These are phyloP conservation scores for Rhodotorula mucilaginosa DNA, from an alignment of 1,284 basidiomycete species.

Conservation along the genomic window DNA sequence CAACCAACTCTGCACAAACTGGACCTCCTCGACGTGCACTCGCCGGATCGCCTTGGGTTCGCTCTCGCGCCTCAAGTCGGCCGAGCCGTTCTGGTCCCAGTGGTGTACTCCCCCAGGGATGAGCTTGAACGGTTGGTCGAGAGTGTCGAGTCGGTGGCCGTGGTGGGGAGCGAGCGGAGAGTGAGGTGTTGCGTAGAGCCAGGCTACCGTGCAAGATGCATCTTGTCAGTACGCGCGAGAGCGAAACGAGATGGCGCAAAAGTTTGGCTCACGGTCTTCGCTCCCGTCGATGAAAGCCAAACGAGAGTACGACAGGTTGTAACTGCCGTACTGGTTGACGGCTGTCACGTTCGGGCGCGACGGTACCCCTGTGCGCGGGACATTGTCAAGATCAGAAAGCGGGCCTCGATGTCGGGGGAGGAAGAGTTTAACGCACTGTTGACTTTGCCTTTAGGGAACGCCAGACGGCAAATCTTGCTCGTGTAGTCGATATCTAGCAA, in stretches of 20 bases:
- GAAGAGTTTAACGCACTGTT: slow-evolving; percentile 53
- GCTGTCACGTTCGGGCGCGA: slow-evolving; percentile 32
- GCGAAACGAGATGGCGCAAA: background rate
- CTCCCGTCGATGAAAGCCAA: slow-evolving; percentile 44
- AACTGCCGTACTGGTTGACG: slow-evolving; percentile 43
- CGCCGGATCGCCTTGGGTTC: slow-evolving; percentile 71
- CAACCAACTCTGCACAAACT: slow-evolving; percentile 80
- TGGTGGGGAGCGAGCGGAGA: slow-evolving; percentile 59
- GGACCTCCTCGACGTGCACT: slow-evolving; percentile 69
- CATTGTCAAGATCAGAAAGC: too few species aligned
- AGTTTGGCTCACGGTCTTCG: slow-evolving; percentile 33
- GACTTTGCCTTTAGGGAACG: slow-evolving; percentile 74
- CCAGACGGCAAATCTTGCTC: slow-evolving; percentile 74
- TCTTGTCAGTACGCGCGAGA: background rate
- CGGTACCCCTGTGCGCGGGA: slow-evolving; percentile 19
- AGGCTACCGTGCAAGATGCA: slow-evolving; percentile 19
- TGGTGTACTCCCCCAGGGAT: slow-evolving; percentile 88
- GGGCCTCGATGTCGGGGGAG: background rate
- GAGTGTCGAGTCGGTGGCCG: slow-evolving; percentile 65
- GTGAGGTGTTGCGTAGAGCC: slow-evolving; percentile 55
- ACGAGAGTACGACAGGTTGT: slow-evolving; percentile 25
- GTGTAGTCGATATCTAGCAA: slow-evolving; percentile 72
- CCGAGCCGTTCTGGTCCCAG: slow-evolving; percentile 58
- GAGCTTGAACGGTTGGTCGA: slow-evolving; percentile 75
- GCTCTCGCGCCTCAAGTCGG: slow-evolving; percentile 48